Base-by-base conservation (phyloP, 2,329 filamentous ascomycete genomes). In the Neofusicoccum laricinum region DNA sequence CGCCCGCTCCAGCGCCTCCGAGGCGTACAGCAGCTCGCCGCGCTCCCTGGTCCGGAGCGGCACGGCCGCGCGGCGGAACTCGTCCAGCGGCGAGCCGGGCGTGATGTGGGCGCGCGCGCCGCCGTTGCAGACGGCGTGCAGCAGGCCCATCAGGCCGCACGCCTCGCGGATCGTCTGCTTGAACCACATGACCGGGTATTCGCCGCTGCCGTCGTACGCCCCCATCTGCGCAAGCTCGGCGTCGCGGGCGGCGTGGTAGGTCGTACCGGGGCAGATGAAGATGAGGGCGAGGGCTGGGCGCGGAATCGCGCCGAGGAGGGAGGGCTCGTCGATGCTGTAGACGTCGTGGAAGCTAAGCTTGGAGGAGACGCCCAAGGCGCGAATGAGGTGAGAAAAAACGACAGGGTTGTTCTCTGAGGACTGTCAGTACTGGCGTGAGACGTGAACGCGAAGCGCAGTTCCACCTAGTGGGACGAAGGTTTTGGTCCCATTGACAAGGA, bases 111-210 rank as follows among this genome's bases (percentile, higher is more conserved):
- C 78, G 64, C 85, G 80, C 0, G 91, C 89, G 1, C 84, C 83
- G 0, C 93, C 93, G 76, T 98, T 99, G 50, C 84, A 84, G 0
- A 92, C 86, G 17, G 89, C 90, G 75, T 98, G 95, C 50, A 98
- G 76, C 32, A 98, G 78, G 0, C 91, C 95, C 81, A 97, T 97
- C 49, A 97, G 80, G 0, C 94, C 94, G 76, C 94, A 98, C 0
- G 94, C 92, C 75, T 98, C 96, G 66, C 90, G 86, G 71, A 98
- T 97, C 0, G 93, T 98, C 80, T 98, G 94, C 70, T 87, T 90
- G 84, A 93, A 98, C 95, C 94, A 99, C 7, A 96, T 73, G 0
- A 97, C 91, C 4, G 91, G 89, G 73, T 97, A 92, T 0, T 72
- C 78, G 1, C 93, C 93, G 17, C 81, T 83, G 48, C 89, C 90